Evolutionary conservation across 495 filamentous ascomycete species (phyloP).

Genomic region (Podospora anserina): DNA sequence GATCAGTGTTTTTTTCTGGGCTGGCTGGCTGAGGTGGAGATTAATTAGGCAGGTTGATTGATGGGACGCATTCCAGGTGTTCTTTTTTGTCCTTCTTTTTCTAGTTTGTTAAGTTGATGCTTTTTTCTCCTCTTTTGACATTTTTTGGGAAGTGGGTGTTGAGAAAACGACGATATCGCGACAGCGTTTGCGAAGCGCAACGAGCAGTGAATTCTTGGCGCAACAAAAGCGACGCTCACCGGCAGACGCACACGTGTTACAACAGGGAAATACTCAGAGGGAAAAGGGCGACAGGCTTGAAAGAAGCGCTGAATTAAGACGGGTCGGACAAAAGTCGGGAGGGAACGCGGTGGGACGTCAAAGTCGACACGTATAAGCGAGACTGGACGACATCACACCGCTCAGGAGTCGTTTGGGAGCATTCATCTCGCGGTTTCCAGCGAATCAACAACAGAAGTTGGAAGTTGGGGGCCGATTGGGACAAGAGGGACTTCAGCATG

Average conservation of each 20-base stretch:
- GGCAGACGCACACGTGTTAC: too few relatives aligned
- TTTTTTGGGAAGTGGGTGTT: background rate
- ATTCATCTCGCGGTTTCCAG: too few relatives aligned
- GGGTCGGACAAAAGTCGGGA: background rate
- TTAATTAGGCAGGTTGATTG: background rate
- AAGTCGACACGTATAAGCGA: background rate
- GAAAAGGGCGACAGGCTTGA: too few relatives aligned
- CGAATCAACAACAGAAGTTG: too few relatives aligned
- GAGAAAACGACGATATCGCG: background rate
- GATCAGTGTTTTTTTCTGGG: background rate
- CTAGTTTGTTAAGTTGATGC: background rate
- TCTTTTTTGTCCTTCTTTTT: background rate
- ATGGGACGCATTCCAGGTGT: background rate
- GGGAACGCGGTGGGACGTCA: background rate
- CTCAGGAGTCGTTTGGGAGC: background rate
- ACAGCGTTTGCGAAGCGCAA: background rate
- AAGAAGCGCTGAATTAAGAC: too few relatives aligned
- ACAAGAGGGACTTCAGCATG: too few relatives aligned
- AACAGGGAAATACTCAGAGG: too few relatives aligned
- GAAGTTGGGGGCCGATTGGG: too few relatives aligned
- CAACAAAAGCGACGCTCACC: too few relatives aligned
- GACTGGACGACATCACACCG: background rate
- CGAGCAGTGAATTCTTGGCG: too few relatives aligned
- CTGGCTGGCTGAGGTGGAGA: background rate
- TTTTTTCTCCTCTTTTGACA: background rate